phyloP scores from a whole-genome alignment of 192 early-diverging fungal genomes.

The Coemansia sp. region DNA sequence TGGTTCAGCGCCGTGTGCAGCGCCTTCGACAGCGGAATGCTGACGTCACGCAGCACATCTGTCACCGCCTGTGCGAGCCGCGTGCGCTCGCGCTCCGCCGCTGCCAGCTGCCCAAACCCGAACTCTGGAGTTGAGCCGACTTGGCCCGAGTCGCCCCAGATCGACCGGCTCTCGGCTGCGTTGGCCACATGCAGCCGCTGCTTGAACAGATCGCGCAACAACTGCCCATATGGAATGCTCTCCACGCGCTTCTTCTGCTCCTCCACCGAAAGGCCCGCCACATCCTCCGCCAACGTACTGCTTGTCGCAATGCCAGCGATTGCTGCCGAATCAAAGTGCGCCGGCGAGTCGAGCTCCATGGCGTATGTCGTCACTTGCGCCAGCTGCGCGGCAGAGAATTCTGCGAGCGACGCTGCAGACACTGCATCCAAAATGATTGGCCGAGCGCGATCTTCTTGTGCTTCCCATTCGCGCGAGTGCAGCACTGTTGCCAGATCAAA shows the following conservation, averaged over 20 bases:
- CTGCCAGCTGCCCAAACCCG: slow-evolving; percentile 78
- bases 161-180: slow-evolving; percentile 65
- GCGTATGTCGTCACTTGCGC: slow-evolving; percentile 28
- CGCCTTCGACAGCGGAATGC: slow-evolving; percentile 49
- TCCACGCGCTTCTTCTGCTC: slow-evolving; percentile 51
- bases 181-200: slow-evolving; percentile 79
- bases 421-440: slow-evolving; percentile 45
- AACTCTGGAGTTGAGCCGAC: slow-evolving; percentile 75
- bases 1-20: slow-evolving; percentile 62
- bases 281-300: slow-evolving; percentile 17
- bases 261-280: slow-evolving; percentile 29
- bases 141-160: slow-evolving; percentile 64
- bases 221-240: slow-evolving; percentile 77
- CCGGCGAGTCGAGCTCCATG: slow-evolving; percentile 20
- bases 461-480: slow-evolving; percentile 59
- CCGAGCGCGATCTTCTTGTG: slow-evolving; percentile 31
- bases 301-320: slow-evolving; percentile 21
- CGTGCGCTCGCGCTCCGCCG: slow-evolving; percentile 66
- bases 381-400: slow-evolving; percentile 26
- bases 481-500: slow-evolving; percentile 78
- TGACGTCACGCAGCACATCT: slow-evolving; percentile 57
- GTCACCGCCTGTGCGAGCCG: slow-evolving; percentile 66
- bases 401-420: slow-evolving; percentile 20
- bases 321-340: slow-evolving; percentile 43
- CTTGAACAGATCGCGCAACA: slow-evolving; percentile 77